These are phyloP conservation scores for Diaporthe vexans DNA, from an alignment of 2,329 filamentous ascomycete genomes.

Conservation along the genomic window DNA sequence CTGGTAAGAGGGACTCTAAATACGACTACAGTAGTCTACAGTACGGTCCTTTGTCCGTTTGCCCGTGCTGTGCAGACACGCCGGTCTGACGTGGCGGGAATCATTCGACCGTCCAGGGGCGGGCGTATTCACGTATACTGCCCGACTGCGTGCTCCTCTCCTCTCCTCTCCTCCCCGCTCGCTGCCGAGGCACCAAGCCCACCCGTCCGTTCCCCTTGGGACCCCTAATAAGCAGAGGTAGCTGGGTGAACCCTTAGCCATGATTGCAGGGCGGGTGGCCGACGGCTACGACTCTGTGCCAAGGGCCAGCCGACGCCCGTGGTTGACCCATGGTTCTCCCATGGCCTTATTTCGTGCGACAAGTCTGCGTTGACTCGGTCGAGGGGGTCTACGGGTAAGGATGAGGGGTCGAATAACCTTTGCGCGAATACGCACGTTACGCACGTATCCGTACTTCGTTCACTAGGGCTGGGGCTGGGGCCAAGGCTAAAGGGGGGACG, in stretches of 20 bases:
- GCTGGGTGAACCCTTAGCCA: not conserved
- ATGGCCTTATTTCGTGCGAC: not conserved
- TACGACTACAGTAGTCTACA: not conserved
- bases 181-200: not conserved
- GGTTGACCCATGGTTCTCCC: not conserved
- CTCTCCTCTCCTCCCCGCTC: not conserved
- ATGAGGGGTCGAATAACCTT: slow-evolving; percentile 14
- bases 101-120: not conserved
- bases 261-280: not conserved
- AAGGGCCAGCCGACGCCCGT: not conserved
- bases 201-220: not conserved
- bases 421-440: slow-evolving; percentile 8
- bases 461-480: not conserved
- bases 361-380: slow-evolving; percentile 1
- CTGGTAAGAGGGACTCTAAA: not conserved
- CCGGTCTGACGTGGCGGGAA: slow-evolving; percentile 27
- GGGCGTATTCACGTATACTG: not conserved
- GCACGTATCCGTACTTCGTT: slow-evolving; percentile 10
- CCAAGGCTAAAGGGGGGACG: not conserved
- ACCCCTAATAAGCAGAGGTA: not conserved
- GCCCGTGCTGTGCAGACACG: slow-evolving; percentile 15
- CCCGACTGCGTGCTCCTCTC: not conserved
- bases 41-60: not conserved
- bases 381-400: not conserved
- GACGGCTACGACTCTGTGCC: not conserved